A percentile compares a stretch with the other conserved stretches of the same genome.
Conservation (phyloP, 345 rosid genomes). For the Turritis glabra region DNA sequence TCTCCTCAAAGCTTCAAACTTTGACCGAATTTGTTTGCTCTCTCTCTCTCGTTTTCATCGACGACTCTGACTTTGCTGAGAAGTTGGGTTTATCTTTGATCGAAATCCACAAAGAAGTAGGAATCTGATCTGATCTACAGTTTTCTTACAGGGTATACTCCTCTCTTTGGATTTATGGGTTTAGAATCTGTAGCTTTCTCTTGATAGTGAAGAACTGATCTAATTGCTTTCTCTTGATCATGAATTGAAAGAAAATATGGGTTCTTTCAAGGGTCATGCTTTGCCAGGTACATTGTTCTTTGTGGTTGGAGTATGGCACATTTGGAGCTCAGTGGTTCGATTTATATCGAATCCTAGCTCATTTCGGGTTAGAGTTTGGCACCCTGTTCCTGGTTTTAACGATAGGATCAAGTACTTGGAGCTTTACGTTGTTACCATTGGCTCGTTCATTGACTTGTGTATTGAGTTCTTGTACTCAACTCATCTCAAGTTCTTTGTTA, state of each 20-base stretch:
- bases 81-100: slow-evolving; percentile 1
- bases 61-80: slow-evolving; percentile 9
- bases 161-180: neutral
- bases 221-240: neutral
- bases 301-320: slow-evolving; percentile 81
- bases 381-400: slow-evolving; percentile 74
- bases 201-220: slow-evolving; percentile 9
- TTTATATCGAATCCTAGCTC: slow-evolving; percentile 61
- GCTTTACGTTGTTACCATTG: slow-evolving; percentile 72
- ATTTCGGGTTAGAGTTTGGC: slow-evolving; percentile 83
- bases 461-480: slow-evolving; percentile 91
- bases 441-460: slow-evolving; percentile 78
- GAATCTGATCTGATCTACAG: slow-evolving; percentile 21
- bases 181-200: slow-evolving; percentile 2
- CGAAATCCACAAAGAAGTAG: neutral
- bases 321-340: slow-evolving; percentile 71
- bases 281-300: slow-evolving; percentile 85
- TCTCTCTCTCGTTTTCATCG: slow-evolving; percentile 29
- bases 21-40: slow-evolving; percentile 11
- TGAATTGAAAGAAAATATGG: slow-evolving; percentile 53
- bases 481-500: slow-evolving; percentile 78
- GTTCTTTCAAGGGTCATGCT: slow-evolving; percentile 93
- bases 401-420: slow-evolving; percentile 80
- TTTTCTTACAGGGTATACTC: neutral
- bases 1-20: slow-evolving; percentile 21